Conservation (phyloP, 2,329 filamentous ascomycete species). For the Xylaria hypoxylon region DNA sequence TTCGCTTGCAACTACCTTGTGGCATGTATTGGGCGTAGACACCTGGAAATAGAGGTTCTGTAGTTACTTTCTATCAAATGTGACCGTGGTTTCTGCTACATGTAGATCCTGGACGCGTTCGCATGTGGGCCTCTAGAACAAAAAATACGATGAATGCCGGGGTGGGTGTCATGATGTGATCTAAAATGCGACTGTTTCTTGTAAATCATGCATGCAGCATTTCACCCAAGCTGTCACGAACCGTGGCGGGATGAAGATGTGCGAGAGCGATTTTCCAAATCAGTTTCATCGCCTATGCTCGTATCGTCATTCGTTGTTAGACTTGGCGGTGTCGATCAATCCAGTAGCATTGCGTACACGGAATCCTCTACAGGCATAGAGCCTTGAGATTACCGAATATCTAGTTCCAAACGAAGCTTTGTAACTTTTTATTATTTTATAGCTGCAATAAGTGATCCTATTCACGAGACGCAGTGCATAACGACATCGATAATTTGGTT, state of each 20-base stretch:
- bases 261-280: constrained; percentile 8
- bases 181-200: constrained; percentile 15
- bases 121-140: constrained; percentile 15
- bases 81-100: constrained; percentile 2
- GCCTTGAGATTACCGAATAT: not conserved
- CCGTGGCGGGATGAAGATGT: not conserved
- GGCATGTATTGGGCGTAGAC: too few relatives aligned
- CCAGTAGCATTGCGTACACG: constrained; percentile 11
- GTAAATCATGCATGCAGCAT: constrained; percentile 24
- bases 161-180: constrained; percentile 22
- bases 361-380: not conserved
- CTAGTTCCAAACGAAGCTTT: not conserved
- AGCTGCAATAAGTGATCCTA: too few relatives aligned
- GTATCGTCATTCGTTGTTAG: constrained; percentile 2
- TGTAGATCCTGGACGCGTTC: constrained; percentile 18
- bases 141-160: constrained; percentile 9
- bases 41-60: not conserved
- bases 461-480: not conserved
- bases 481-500: not conserved
- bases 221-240: not conserved
- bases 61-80: constrained; percentile 5
- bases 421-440: not conserved
- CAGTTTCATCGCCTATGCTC: constrained; percentile 1
- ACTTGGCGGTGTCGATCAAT: constrained; percentile 29
- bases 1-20: too few relatives aligned